phyloP scores from a whole-genome alignment of 2,329 filamentous ascomycete species.

The Cladorrhinum sp. region DNA sequence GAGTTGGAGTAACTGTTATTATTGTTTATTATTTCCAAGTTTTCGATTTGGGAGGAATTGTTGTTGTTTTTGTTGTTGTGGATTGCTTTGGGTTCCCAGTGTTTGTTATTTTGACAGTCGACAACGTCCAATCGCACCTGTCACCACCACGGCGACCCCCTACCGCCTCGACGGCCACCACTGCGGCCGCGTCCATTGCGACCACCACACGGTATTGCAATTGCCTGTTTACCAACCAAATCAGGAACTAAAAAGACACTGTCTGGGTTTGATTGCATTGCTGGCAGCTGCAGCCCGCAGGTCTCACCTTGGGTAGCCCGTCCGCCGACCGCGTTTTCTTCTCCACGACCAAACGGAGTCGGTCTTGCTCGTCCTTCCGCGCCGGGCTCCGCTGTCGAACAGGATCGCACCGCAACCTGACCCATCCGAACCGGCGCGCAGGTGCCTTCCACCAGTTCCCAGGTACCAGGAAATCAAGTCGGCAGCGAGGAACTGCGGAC shows the following conservation, averaged over 20 bases:
- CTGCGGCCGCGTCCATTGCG: conserved; percentile 1
- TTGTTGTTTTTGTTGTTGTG: neutral
- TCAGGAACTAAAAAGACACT: too few species aligned
- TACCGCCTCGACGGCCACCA: conserved; percentile 2
- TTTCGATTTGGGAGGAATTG: neutral
- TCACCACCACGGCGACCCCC: neutral
- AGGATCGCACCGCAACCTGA: neutral
- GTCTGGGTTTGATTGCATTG: conserved; percentile 9
- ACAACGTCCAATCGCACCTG: neutral
- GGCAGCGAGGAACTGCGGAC: conserved; percentile 13
- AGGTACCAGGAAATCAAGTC: neutral
- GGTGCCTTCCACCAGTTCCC: conserved; percentile 6
- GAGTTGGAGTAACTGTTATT: neutral
- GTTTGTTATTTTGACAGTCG: neutral
- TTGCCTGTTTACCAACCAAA: conserved; percentile 2
- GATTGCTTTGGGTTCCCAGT: neutral
- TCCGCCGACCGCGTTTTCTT: neutral
- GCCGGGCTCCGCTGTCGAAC: conserved; percentile 7
- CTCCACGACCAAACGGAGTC: conserved; percentile 11
- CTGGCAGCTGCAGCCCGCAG: conserved; percentile 15
- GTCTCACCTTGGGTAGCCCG: neutral
- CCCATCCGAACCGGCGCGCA: neutral
- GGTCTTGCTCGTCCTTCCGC: neutral
- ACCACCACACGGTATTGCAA: neutral
- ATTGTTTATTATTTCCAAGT: neutral